Percentiles rank a stretch among this genome's conserved stretches.
Evolutionary conservation across 2,329 filamentous ascomycete genomes (phyloP).

Genomic region (Botryotinia globosa): DNA sequence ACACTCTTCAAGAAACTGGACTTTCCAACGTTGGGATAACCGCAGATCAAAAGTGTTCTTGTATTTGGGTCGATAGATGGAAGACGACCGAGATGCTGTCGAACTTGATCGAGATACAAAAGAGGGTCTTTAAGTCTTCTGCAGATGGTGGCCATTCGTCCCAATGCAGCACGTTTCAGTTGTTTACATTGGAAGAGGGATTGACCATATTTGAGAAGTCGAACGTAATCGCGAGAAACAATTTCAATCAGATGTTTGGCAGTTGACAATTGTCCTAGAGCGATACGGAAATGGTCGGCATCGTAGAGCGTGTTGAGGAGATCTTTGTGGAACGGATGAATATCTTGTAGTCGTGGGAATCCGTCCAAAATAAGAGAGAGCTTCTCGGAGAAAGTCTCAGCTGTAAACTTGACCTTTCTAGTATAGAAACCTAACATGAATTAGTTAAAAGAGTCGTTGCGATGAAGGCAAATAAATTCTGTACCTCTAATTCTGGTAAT

Average conservation of each 20-base stretch:
- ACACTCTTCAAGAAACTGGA: constrained; percentile 92
- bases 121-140: constrained; percentile 93
- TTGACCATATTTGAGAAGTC: constrained; percentile 93
- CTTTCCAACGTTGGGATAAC: constrained; percentile 97
- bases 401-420: constrained; percentile 95
- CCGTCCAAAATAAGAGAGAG: constrained; percentile 85
- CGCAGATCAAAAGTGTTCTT: constrained; percentile 90
- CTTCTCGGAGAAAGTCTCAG: constrained; percentile 96
- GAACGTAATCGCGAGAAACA: constrained; percentile 92
- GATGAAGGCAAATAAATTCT: constrained; percentile 19
- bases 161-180: constrained; percentile 90
- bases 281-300: constrained; percentile 96
- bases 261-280: constrained; percentile 91
- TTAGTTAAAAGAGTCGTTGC: constrained; percentile 18
- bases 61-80: constrained; percentile 99
- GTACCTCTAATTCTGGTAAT: constrained; percentile 81
- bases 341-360: constrained; percentile 88
- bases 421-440: constrained; percentile 79
- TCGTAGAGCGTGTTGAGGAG: constrained; percentile 98
- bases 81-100: constrained; percentile 94
- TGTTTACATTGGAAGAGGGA: constrained; percentile 99
- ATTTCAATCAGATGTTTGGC: constrained; percentile 97
- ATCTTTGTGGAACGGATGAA: constrained; percentile 84
- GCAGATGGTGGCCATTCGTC: constrained; percentile 97
- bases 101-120: constrained; percentile 91